Evolutionary conservation across 331 rosid species (phyloP), one percentile per base, ranked within the genome.

Genomic region (Saraca asoca): DNA sequence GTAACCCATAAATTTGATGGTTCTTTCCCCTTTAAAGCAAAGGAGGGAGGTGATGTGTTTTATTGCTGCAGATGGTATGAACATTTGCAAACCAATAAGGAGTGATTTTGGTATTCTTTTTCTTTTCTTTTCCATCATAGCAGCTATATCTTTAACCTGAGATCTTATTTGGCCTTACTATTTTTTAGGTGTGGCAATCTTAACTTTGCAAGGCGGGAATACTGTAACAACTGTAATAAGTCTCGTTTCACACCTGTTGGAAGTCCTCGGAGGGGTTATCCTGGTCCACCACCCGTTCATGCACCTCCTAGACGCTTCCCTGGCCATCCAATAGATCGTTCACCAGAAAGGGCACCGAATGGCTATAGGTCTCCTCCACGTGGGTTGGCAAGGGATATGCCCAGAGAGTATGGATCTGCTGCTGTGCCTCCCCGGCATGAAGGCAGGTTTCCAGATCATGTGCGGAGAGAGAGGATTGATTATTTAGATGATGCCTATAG

Each of bases 131-230:
- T 0, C 13, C 48, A 0, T 3, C 1, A 4, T 19, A 14, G 14
- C 29, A 2, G 2, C 55, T 50, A 7, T 0, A 18, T 19, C 34
- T 67, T 52, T 39, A 9, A 15, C 43, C 18, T 10, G 10, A 46
- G 24, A 12, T 42, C 34, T 57, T 50, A 33, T 66, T 35, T 62
- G 50, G n/a, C 38, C 56, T 56, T 60, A 31, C 37, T 7, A 15
- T 78, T 51, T 62, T 77, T 76, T 82, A 93, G 98, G 75, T 93
- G 98, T 78, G 78, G 83, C 69, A 93, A 93, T 82, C 83, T 93
- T 49, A 93, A 90, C 81, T 93, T 93, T 78, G 98, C 96, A 11
- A 87, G 98, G 76, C 86, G 98, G 44, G 96, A 93, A 65, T 61
- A 78, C 55, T 93, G 98, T 69, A 90, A 90, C 85, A 87, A 66